Evolutionary conservation across 768 basidiomycete genomes (phyloP).

Genomic region (Amanita thiersii): DNA sequence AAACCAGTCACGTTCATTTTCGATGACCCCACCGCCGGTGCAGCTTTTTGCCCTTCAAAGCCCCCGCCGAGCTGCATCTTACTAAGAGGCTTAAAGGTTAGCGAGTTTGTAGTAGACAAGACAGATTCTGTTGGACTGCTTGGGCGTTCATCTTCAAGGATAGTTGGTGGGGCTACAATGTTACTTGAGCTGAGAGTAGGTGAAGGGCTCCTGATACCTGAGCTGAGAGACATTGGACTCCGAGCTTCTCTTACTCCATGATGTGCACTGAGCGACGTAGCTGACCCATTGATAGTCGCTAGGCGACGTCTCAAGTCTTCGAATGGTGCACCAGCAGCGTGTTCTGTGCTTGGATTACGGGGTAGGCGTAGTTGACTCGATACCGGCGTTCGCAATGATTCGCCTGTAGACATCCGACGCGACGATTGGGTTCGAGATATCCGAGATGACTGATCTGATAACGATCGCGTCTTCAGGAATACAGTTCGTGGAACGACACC

Average conservation of each 20-base stretch:
- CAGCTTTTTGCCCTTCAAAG: slow-evolving; percentile 76
- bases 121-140: slow-evolving; percentile 80
- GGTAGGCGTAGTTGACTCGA: slow-evolving; percentile 42
- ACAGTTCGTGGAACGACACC: slow-evolving; percentile 88
- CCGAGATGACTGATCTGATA: slow-evolving; percentile 28
- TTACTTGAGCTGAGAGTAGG: slow-evolving; percentile 10
- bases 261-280: slow-evolving; percentile 47
- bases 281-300: slow-evolving; percentile 68
- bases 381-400: slow-evolving; percentile 28
- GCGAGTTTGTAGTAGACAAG: slow-evolving; percentile 62
- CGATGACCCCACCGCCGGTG: slow-evolving; percentile 83
- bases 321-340: slow-evolving; percentile 41
- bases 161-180: slow-evolving; percentile 19
- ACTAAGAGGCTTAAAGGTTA: slow-evolving; percentile 47
- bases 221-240: neutral
- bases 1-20: slow-evolving; percentile 77
- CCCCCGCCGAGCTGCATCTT: slow-evolving; percentile 58
- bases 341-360: slow-evolving; percentile 41
- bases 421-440: slow-evolving; percentile 33
- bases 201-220: slow-evolving; percentile 11
- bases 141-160: slow-evolving; percentile 42
- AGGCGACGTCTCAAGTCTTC: slow-evolving; percentile 74
- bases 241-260: slow-evolving; percentile 15
- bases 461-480: slow-evolving; percentile 58
- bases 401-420: slow-evolving; percentile 27